Evolutionary conservation across 2,329 filamentous ascomycete genomes (phyloP).

Genomic region (Penicillium nordicum): DNA sequence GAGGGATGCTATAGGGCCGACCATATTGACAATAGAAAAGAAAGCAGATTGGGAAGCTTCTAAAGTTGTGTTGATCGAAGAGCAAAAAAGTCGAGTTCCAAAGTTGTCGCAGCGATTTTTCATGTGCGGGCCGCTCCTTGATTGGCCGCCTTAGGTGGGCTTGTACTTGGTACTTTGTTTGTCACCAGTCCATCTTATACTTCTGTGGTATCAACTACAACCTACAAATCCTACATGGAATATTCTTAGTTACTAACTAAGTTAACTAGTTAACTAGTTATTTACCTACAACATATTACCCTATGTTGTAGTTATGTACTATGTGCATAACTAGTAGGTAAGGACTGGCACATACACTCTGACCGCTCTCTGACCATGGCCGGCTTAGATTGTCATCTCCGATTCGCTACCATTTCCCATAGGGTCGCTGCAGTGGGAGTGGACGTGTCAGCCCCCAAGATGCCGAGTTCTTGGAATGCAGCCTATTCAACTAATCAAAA

Average conservation of each 20-base stretch:
- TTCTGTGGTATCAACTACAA: not conserved
- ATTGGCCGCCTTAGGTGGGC: constrained; percentile 13
- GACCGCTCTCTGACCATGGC: not conserved
- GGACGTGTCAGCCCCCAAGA: constrained; percentile 6
- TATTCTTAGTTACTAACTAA: too few species aligned
- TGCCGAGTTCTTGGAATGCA: constrained; percentile 17
- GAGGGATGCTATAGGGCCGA: constrained; percentile 34
- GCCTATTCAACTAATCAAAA: not conserved
- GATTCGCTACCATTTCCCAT: not conserved
- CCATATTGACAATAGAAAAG: constrained; percentile 27
- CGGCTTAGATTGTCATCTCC: not conserved
- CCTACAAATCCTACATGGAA: too few species aligned
- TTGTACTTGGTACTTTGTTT: constrained; percentile 1
- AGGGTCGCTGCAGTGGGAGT: not conserved
- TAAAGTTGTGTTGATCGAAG: not conserved
- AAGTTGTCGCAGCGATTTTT: constrained; percentile 15
- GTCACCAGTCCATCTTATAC: not conserved
- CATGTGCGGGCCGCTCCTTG: constrained; percentile 16
- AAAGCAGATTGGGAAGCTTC: not conserved
- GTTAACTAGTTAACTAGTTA: too few species aligned
- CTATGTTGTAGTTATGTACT: not conserved
- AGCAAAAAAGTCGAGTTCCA: not conserved
- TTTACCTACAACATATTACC: too few species aligned
- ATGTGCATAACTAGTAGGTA: not conserved
- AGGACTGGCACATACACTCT: not conserved